phyloP scores from a whole-genome alignment of 176 grass and related monocot species.

The Aegilops umbellulata region DNA sequence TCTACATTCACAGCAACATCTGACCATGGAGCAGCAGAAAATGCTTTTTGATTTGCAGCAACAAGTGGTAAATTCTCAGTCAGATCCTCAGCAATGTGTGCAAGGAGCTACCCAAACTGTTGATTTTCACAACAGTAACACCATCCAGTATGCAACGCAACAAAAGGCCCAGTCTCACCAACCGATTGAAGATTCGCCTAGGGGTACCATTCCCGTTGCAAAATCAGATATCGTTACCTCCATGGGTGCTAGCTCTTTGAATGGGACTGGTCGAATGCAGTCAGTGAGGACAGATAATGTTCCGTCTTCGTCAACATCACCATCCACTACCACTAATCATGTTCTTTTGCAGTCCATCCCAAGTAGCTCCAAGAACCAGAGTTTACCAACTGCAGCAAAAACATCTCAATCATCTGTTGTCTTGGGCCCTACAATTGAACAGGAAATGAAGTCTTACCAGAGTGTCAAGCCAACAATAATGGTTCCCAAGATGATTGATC shows the following conservation, averaged over 20 bases:
- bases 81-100: constrained; percentile 37
- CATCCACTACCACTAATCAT: constrained; percentile 45
- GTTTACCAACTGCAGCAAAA: constrained; percentile 39
- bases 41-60: constrained; percentile 54
- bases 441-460: constrained; percentile 36
- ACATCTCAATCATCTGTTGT: constrained; percentile 55
- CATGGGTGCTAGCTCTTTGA: constrained; percentile 41
- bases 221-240: constrained; percentile 44
- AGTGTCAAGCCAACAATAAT: constrained; percentile 35
- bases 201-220: constrained; percentile 26
- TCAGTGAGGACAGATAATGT: constrained; percentile 39
- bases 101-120: constrained; percentile 32
- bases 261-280: constrained; percentile 28
- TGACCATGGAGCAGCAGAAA: constrained; percentile 59
- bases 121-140: constrained; percentile 33
- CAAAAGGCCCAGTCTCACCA: constrained; percentile 46
- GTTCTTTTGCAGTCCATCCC: constrained; percentile 43
- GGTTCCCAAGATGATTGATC: constrained; percentile 52
- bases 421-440: constrained; percentile 33
- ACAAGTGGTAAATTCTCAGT: constrained; percentile 49
- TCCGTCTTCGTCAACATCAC: constrained; percentile 57
- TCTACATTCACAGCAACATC: constrained; percentile 47
- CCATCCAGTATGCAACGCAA: constrained; percentile 32
- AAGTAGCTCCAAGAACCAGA: constrained; percentile 43
- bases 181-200: constrained; percentile 25